Evolutionary conservation across 495 filamentous ascomycete species (phyloP), one percentile per base, ranked within the genome.

Genomic region (Daldinia bambusicola): DNA sequence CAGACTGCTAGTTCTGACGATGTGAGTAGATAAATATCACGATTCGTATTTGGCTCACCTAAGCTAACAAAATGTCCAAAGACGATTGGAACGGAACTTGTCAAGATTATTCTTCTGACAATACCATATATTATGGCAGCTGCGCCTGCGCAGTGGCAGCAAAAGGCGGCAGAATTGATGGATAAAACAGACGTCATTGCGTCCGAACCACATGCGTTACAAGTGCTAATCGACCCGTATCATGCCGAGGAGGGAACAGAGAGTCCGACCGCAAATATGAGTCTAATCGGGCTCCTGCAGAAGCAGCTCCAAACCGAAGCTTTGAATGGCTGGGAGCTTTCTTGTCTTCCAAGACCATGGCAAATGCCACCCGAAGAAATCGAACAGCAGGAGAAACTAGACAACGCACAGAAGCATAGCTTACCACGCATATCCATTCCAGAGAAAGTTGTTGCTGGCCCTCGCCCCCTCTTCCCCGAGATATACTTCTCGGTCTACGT

Each of bases 101-200:
- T 97, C 76, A 98, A 98, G 80, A 92, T 98, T 70, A 96, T 98
- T 62, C 87, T 98, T 41, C 88, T 97, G 43, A 95, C 93, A 0
- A 90, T 98, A 64, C 95, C 95, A 6, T 99, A 98, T 78, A 84
- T 95, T 40, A 89, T 98, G 84, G 88, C 90, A 43, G 89, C 92
- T 2, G 87, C 90, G 12, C 82, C 83, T 50, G 81, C 85, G 41
- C 86, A 85, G 22, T 89, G 89, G 63, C 86, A 91, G 70, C 83
- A 88, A 40, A 89, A 91, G 69, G 93, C 94, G 12, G 79, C 82
- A 0, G 87, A 89, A 18, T 82, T 98, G n/a, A 87, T 99, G 70
- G 90, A 94, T 48, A 97, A 94, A 79, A 97, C 96, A 7, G 93
- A 93, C 64, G 91, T 97, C 71, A 94, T 98, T 74, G 93, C 94